Evolutionary conservation across 345 rosid genomes (phyloP).

Genomic region (Eucalyptus caleyi): DNA sequence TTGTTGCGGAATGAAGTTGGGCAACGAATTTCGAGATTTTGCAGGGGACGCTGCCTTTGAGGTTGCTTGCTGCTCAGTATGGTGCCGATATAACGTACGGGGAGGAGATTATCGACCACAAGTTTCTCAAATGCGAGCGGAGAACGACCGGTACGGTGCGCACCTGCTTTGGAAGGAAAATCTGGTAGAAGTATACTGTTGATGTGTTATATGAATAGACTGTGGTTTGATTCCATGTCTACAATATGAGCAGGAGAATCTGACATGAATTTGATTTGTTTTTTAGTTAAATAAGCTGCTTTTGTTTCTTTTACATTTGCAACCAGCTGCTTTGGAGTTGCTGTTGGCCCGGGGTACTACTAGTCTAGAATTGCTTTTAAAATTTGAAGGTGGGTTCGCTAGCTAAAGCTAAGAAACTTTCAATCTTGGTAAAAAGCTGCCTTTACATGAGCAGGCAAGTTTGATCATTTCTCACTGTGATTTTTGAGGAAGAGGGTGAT

Average conservation of each 20-base stretch:
- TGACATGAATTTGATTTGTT: not conserved
- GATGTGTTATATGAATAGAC: not conserved
- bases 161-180: not conserved
- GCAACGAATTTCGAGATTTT: not conserved
- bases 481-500: not conserved
- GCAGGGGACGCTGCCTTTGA: too few relatives aligned
- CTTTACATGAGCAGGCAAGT: not conserved
- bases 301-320: not conserved
- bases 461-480: not conserved
- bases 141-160: conserved; percentile 23
- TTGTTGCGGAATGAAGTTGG: not conserved
- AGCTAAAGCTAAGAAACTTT: not conserved
- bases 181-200: not conserved
- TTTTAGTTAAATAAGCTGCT: not conserved
- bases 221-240: not conserved
- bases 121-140: conserved; percentile 48
- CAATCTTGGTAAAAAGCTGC: not conserved
- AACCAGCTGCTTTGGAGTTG: not conserved
- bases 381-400: not conserved
- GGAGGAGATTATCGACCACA: conserved; percentile 45
- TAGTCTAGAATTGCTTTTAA: not conserved
- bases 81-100: conserved; percentile 50
- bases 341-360: not conserved
- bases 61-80: not conserved
- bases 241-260: not conserved